These are phyloP conservation scores for Candolleomyces aberdarensis DNA, from an alignment of 768 basidiomycete species.

Conservation along the genomic window DNA sequence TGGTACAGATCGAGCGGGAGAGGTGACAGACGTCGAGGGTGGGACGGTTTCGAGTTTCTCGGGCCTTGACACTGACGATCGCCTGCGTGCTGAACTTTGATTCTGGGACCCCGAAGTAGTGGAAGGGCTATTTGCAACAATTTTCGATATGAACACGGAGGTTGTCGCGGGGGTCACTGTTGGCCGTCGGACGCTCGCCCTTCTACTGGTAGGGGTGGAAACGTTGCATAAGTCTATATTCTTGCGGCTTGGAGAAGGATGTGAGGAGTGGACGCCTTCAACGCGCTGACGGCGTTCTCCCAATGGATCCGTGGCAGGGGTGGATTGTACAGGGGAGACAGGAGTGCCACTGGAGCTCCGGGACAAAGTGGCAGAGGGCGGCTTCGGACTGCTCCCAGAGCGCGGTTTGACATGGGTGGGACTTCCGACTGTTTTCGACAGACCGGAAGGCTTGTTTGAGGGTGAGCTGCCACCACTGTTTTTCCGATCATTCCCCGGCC, in stretches of 20 bases:
- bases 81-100: neutral
- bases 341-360: conserved; percentile 39
- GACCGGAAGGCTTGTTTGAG: conserved; percentile 33
- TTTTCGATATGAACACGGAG: conserved; percentile 37
- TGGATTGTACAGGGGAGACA: conserved; percentile 35
- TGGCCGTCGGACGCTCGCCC: conserved; percentile 40
- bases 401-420: conserved; percentile 24
- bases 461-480: conserved; percentile 42
- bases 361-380: conserved; percentile 32
- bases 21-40: conserved; percentile 8
- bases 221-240: conserved; percentile 52
- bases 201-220: conserved; percentile 38
- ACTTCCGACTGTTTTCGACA: conserved; percentile 31
- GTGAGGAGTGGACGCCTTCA: conserved; percentile 44
- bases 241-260: conserved; percentile 62
- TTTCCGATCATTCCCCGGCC: conserved; percentile 35
- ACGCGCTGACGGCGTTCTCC: conserved; percentile 45
- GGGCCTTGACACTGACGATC: conserved; percentile 2
- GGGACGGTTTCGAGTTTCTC: neutral
- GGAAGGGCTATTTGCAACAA: conserved; percentile 31
- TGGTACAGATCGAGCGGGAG: conserved; percentile 2
- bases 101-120: conserved; percentile 13
- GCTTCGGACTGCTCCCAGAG: conserved; percentile 56
- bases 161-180: conserved; percentile 41
- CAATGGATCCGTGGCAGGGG: conserved; percentile 47